Evolutionary conservation across 1,284 basidiomycete species (phyloP).

Genomic region (Golubevia sp.): DNA sequence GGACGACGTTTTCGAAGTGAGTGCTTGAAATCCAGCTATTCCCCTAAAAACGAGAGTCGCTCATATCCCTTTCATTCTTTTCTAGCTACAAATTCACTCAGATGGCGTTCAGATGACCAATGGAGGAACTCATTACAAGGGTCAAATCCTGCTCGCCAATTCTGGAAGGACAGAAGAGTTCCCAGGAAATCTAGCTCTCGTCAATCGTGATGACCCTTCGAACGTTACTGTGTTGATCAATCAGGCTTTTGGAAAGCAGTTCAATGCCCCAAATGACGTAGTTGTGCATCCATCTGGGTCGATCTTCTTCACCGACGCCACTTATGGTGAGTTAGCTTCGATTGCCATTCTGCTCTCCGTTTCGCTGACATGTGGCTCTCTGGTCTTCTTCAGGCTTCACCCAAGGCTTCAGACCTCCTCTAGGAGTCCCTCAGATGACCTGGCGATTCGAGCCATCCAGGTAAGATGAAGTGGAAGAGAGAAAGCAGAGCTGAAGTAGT

Average conservation of each 20-base stretch:
- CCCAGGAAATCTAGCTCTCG: constrained; percentile 71
- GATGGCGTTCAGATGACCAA: constrained; percentile 16
- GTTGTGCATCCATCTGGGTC: constrained; percentile 72
- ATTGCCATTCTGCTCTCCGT: too few species aligned
- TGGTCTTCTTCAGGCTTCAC: neutral
- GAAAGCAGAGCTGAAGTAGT: too few species aligned
- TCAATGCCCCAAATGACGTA: constrained; percentile 79
- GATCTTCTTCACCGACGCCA: constrained; percentile 74
- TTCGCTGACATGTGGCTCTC: neutral
- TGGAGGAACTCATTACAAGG: constrained; percentile 69
- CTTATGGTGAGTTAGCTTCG: constrained; percentile 51
- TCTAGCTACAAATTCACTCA: constrained; percentile 4
- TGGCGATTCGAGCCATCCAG: constrained; percentile 73
- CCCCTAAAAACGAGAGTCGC: neutral
- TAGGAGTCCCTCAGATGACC: constrained; percentile 73
- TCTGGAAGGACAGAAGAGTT: constrained; percentile 70
- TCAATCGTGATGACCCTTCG: constrained; percentile 63
- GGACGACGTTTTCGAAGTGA: constrained; percentile 4
- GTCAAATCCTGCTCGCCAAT: constrained; percentile 70
- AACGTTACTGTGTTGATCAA: constrained; percentile 6
- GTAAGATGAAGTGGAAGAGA: too few species aligned
- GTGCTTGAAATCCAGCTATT: too few species aligned
- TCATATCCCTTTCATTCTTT: neutral
- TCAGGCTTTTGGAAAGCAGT: constrained; percentile 76
- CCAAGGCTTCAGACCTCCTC: constrained; percentile 71